These are phyloP conservation scores for Metschnikowia similis DNA, from an alignment of 805 yeast species.

Conservation along the genomic window DNA sequence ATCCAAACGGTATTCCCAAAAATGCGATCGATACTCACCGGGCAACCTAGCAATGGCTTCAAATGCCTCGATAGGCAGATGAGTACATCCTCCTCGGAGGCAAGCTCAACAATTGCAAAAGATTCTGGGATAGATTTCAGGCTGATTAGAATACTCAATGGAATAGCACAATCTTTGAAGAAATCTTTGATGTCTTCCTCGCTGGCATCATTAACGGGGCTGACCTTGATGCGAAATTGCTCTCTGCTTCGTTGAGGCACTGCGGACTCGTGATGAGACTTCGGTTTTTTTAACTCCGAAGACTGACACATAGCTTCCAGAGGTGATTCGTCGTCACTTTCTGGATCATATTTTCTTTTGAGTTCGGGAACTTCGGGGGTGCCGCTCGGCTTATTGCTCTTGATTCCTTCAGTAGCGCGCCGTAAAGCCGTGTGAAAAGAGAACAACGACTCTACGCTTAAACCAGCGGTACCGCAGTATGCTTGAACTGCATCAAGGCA, in stretches of 20 bases:
- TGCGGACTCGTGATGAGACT: background rate
- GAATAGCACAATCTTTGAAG: conserved; percentile 60
- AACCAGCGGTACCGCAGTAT: background rate
- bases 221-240: conserved; percentile 50
- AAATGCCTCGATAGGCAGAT: conserved; percentile 59
- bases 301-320: background rate
- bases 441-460: background rate
- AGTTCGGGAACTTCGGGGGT: background rate
- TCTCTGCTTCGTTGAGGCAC: conserved; percentile 51
- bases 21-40: conserved; percentile 44
- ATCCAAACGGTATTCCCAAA: conserved; percentile 60
- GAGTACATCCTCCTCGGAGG: conserved; percentile 42
- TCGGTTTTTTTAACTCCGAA: background rate
- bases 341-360: background rate
- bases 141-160: conserved; percentile 30
- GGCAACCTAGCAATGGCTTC: conserved; percentile 41
- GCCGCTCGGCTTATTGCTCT: background rate
- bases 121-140: conserved; percentile 5
- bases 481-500: background rate
- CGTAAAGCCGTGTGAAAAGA: background rate
- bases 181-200: conserved; percentile 38
- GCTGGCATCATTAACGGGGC: conserved; percentile 41
- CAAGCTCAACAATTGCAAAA: conserved; percentile 59
- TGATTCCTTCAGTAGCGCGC: background rate
- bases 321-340: background rate